Base-by-base conservation (phyloP, 257 asterid species). In the Lavandula angustifolia region DNA sequence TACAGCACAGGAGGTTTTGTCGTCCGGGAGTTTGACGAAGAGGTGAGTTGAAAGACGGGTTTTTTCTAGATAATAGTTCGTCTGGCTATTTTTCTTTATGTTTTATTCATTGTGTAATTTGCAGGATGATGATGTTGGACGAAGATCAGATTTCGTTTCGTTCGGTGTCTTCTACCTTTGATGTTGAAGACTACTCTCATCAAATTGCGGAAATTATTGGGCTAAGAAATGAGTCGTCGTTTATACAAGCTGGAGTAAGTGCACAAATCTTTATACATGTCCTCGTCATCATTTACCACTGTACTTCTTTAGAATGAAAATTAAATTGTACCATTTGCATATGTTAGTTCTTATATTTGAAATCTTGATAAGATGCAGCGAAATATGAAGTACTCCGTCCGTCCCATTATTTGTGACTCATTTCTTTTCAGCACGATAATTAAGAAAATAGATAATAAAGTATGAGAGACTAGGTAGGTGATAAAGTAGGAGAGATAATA, bases 181-280 rank as follows among this genome's bases (percentile, higher is more conserved):
- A 90, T 79, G 95, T 94, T 57, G 98, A 94, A 79, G 99, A 94
- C 74, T 94, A 94, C 75, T 83, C 99, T 0, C 99, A 87, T 76
- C 99, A 94, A 83, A 90, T 94, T 75, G 98, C 99, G 3, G 98
- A 88, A 77, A 94, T 94, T 84, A 83, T 94, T 75, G 99, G 95
- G 64, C 80, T 87, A 27, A 82, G 97, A 69, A 90, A 94, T 64
- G 96, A 80, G 40, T 87, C 96, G 56, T 84, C 88, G 78, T 87
- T 94, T 60, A 67, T 77, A 72, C 89, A 85, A 78, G 95, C 95
- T 11, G 98, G 99, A 29, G 99, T 94, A 77, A 81, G 98, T 84
- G 74, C 54, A 62, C 54, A 62, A 14, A 64, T 42, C 35, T 27
- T 60, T 60, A 32, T 54, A 18, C 43, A 29, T 61, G 31, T 35